Base-by-base conservation (phyloP, 176 grass and related monocot genomes). In the Typha latifolia region DNA sequence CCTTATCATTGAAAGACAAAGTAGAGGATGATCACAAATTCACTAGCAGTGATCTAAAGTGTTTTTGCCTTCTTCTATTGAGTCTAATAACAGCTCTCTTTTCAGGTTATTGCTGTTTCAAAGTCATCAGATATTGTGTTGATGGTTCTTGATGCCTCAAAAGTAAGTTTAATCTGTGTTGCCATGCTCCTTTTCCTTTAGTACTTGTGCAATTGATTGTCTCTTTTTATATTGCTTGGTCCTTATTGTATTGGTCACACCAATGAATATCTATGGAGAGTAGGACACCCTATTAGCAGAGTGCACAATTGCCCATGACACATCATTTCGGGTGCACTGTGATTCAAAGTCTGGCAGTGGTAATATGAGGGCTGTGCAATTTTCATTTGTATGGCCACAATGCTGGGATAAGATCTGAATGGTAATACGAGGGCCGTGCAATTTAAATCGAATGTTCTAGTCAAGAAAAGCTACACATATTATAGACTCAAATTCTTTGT, bases 71-170 rank as follows among this genome's bases (percentile, higher is more conserved):
- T 73, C 57, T 50, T 75, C 13, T 34, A 21, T 66, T n/a, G 11
- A 80, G 62, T 51, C 19, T 67, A 32, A 69, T 34, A 13, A 27
- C 1, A n/a, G 48, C 63, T 71, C 37, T 55, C 67, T 43, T 77
- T 82, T 85, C 76, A 99, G 94, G 94, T 99, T 82, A 99, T 99
- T 66, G 89, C 88, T 70, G 94, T 99, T 11, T 77, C 94, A 18
- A 99, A 99, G 83, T 99, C 94, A 84, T 99, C 94, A 73, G 94
- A 99, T 71, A 82, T 99, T 76, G 94, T 99, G 63, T 77, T 99
- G 71, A 99, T 99, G 94, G 85, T 99, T 76, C 83, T 99, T 62
- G 94, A 99, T 53, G 94, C 86, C 67, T 99, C 88, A 61, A 93
- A 99, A 84, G 94, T 99, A 87, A 62, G 52, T 84, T 31, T 67